Evolutionary conservation across 2,329 filamentous ascomycete species (phyloP), one percentile per base, ranked within the genome.

Genomic region (Sporothrix brunneoviolacea): DNA sequence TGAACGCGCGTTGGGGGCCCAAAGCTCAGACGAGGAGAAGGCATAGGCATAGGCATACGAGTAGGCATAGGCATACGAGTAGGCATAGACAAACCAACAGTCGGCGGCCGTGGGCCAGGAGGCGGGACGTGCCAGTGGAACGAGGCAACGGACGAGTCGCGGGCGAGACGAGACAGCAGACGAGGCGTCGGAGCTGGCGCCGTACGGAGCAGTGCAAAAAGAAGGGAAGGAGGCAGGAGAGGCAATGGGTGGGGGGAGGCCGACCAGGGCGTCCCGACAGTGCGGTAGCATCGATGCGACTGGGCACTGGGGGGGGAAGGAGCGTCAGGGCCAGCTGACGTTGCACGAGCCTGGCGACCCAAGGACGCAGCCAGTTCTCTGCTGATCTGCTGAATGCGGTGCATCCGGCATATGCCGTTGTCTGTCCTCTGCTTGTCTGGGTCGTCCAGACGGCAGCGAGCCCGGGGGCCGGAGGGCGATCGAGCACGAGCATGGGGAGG

Each of bases 211-310:
- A 13, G 15, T 13, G 8, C 15, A 21, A 19, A 30, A 16, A 28
- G 33, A 28, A 38, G 10, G 13, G 35, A 39, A 35, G n/a, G 22
- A 30, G 22, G 22, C 22, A 35, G n/a, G 32, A 30, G 13, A 36
- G 42, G 15, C 32, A 39, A 38, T 16, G 38, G 22, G 15, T 27
- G 15, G 21, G 40, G 27, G 16, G 27, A 18, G 40, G 27, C 16
- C 16, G 40, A n/a, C n/a, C 8, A 38, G 36, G 21, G 9, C 8
- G 37, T 16, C 36, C 45, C 41, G 42, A 38, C 28, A 51, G 44
- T 38, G n/a, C n/a, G 41, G 48, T 40, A 44, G 35, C 41, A 50
- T 45, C 21, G 22, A 46, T 41, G 36, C 13, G 35, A 45, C 40
- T 9, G 44, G 18, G 24, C 4, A 50, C 15, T 18, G n/a, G 7